Evolutionary conservation across 2,329 filamentous ascomycete genomes (phyloP).

Genomic region (Didymella sp.): DNA sequence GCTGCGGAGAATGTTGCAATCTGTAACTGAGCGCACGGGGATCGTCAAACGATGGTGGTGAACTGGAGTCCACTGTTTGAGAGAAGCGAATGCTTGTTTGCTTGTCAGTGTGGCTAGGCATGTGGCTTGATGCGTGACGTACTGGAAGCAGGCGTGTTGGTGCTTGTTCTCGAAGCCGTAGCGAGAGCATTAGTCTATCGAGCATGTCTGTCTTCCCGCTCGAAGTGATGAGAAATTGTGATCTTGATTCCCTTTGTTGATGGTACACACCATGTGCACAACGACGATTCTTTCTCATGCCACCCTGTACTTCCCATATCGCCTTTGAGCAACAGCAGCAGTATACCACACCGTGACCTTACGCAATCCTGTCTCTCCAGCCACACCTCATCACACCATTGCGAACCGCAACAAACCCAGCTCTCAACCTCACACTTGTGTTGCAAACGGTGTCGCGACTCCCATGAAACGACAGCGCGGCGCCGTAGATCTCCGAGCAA

Average conservation of each 20-base stretch:
- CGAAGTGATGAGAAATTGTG: background rate
- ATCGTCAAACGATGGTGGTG: constrained; percentile 32
- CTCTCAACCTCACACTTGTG: background rate
- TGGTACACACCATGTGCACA: background rate
- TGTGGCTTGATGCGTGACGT: constrained; percentile 1
- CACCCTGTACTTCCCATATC: background rate
- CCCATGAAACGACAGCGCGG: constrained; percentile 25
- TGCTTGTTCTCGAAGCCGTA: background rate
- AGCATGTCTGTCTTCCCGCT: too few species aligned
- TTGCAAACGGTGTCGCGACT: constrained; percentile 12
- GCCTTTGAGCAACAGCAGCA: background rate
- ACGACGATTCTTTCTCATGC: background rate
- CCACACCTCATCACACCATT: constrained; percentile 2
- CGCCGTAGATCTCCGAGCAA: constrained; percentile 10
- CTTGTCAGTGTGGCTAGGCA: constrained; percentile 15
- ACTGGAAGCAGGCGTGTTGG: background rate
- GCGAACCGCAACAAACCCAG: background rate
- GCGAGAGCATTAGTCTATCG: background rate
- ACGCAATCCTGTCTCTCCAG: constrained; percentile 3
- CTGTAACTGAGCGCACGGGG: constrained; percentile 34
- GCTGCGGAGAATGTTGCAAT: constrained; percentile 26
- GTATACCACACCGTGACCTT: background rate
- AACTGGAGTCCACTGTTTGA: constrained; percentile 13
- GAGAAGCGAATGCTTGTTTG: constrained; percentile 15
- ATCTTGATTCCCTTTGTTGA: background rate